phyloP scores from a whole-genome alignment of 2,329 filamentous ascomycete genomes.

The Arthroderma sp. region DNA sequence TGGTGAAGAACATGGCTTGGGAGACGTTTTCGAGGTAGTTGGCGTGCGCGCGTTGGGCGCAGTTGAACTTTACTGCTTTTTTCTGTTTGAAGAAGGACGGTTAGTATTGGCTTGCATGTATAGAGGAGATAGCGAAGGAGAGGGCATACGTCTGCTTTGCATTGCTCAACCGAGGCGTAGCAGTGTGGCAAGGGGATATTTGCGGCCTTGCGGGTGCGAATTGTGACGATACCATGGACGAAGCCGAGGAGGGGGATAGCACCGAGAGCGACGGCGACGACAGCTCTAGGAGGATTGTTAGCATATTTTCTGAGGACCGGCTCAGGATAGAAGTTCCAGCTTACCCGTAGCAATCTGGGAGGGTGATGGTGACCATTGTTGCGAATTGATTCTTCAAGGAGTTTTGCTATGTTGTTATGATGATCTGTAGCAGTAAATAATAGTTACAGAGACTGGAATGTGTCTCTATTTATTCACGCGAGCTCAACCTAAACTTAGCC shows the following conservation, averaged over 20 bases:
- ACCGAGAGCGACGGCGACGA: constrained; percentile 41
- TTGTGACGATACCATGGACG: constrained; percentile 38
- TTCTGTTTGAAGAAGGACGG: constrained; percentile 15
- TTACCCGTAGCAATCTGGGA: constrained; percentile 39
- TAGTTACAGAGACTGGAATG: background rate
- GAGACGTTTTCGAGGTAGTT: constrained; percentile 49
- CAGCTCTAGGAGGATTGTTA: constrained; percentile 33
- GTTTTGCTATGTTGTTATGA: too few species aligned
- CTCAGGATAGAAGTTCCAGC: constrained; percentile 7
- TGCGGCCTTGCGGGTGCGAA: constrained; percentile 37
- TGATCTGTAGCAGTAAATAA: background rate
- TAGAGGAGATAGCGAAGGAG: background rate
- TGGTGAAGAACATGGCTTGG: constrained; percentile 37
- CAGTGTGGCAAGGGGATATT: constrained; percentile 45
- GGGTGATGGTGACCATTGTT: constrained; percentile 28
- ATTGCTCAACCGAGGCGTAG: constrained; percentile 44
- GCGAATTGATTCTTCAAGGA: background rate
- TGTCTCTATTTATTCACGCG: too few species aligned
- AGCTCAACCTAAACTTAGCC: too few species aligned
- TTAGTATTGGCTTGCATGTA: background rate
- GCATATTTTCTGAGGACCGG: background rate
- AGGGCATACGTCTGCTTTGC: constrained; percentile 31
- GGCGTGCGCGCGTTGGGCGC: constrained; percentile 43
- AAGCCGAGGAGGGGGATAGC: constrained; percentile 41
- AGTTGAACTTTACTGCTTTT: constrained; percentile 37